Evolutionary conservation across 2,329 filamentous ascomycete species (phyloP).

Genomic region (Xylariales sp.): DNA sequence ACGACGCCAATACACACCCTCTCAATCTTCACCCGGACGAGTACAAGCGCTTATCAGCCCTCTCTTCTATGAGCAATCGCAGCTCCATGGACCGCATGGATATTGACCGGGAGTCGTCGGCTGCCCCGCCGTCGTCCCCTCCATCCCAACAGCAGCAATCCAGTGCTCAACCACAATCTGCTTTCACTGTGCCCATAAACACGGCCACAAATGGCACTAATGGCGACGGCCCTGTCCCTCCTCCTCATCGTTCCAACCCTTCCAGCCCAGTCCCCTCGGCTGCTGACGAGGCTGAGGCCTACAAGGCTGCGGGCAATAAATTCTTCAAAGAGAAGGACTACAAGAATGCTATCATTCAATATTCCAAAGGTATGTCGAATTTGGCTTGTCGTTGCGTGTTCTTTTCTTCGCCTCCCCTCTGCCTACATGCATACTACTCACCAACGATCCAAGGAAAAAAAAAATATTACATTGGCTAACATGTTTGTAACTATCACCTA

Average conservation of each 20-base stretch:
- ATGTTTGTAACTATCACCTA: too few species aligned
- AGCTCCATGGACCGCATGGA: slow-evolving; percentile 63
- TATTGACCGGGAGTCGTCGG: slow-evolving; percentile 62
- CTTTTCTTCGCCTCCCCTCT: slow-evolving; percentile 11
- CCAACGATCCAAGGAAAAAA: too few species aligned
- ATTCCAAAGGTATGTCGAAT: slow-evolving; percentile 83
- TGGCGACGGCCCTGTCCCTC: slow-evolving; percentile 58
- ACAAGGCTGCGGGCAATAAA: slow-evolving; percentile 91
- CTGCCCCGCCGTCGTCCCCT: slow-evolving; percentile 44
- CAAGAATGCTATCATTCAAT: slow-evolving; percentile 81
- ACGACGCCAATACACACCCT: slow-evolving; percentile 73
- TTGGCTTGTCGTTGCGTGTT: too few species aligned
- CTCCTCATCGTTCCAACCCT: slow-evolving; percentile 65
- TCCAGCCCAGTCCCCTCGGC: slow-evolving; percentile 51
- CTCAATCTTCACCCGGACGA: slow-evolving; percentile 89
- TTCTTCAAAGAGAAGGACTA: slow-evolving; percentile 96
- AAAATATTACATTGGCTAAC: too few species aligned
- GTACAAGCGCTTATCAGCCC: slow-evolving; percentile 68
- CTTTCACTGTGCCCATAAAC: slow-evolving; percentile 48
- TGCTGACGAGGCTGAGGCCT: slow-evolving; percentile 78
- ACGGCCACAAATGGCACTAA: slow-evolving; percentile 33
- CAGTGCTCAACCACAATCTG: slow-evolving; percentile 36
- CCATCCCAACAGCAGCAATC: slow-evolving; percentile 33
- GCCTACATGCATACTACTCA: too few species aligned
- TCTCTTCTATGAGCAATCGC: slow-evolving; percentile 58